Evolutionary conservation across 1,284 basidiomycete species (phyloP).

Genomic region (Cutaneotrichosporon cavernicola): DNA sequence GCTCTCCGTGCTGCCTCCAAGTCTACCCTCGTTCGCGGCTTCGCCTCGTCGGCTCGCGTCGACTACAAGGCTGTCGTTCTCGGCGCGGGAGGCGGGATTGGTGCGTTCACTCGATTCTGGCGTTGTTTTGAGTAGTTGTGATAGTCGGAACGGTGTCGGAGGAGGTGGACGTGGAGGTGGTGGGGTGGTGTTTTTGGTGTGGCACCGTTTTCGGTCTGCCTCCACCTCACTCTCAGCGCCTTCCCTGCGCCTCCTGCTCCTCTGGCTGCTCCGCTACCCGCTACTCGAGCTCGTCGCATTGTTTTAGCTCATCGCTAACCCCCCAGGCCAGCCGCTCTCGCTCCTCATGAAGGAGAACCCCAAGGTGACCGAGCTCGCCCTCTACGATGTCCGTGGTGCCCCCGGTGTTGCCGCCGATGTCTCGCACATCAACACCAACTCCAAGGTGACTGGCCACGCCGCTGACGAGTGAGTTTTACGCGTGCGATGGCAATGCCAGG

Average conservation of each 20-base stretch:
- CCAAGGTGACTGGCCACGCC: conserved; percentile 63
- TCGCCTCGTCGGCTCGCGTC: conserved; percentile 50
- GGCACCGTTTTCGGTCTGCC: no score
- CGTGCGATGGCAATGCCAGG: not conserved
- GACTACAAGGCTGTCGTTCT: conserved; percentile 53
- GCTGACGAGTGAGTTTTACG: conserved; percentile 48
- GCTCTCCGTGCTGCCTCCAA: conserved; percentile 32
- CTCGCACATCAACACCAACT: conserved; percentile 70
- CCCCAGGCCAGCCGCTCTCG: conserved; percentile 77
- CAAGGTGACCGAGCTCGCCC: conserved; percentile 74
- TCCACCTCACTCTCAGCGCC: no score
- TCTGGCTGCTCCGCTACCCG: not conserved
- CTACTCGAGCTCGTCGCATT: not conserved
- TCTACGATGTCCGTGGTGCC: conserved; percentile 96
- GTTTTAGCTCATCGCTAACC: conserved; percentile 4
- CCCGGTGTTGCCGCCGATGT: conserved; percentile 95
- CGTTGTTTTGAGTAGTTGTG: not conserved
- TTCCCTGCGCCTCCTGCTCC: no score
- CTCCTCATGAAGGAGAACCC: conserved; percentile 85
- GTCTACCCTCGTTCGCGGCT: conserved; percentile 44
- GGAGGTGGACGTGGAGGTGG: not conserved
- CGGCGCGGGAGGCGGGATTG: conserved; percentile 62
- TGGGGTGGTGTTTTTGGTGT: no score
- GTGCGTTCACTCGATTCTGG: not conserved
- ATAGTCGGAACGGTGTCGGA: not conserved